These are phyloP conservation scores for Phytophthora hybrid DNA, from an alignment of 352 stramenopile genomes.

Conservation along the genomic window DNA sequence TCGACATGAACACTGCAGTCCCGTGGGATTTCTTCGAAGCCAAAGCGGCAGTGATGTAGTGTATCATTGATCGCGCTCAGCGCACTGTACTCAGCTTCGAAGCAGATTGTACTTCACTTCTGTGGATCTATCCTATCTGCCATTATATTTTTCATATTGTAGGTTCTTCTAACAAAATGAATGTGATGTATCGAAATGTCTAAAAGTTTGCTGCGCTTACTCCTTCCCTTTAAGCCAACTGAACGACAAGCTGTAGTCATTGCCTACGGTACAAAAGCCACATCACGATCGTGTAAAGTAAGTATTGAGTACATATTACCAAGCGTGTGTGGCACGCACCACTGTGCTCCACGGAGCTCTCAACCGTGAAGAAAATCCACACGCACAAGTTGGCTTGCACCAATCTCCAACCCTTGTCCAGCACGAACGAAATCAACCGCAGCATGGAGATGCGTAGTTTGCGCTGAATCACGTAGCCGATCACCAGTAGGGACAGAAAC, in stretches of 20 bases:
- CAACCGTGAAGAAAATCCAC: constrained; percentile 16
- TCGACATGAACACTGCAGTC: background rate
- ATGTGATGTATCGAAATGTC: background rate
- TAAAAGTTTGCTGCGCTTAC: no score
- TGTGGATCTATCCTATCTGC: background rate
- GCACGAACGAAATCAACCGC: constrained; percentile 40
- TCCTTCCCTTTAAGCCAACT: background rate
- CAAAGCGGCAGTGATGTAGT: background rate
- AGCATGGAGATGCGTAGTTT: constrained; percentile 21
- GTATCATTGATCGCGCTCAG: background rate
- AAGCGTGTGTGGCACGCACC: background rate
- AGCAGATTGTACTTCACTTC: background rate
- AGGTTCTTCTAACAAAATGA: background rate
- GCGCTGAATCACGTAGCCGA: no score
- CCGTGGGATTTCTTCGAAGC: background rate
- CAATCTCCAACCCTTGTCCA: constrained; percentile 33
- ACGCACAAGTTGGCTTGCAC: constrained; percentile 29
- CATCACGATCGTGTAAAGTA: no score
- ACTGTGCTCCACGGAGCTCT: background rate
- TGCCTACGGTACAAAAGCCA: background rate
- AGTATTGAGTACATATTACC: no score
- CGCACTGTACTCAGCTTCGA: background rate
- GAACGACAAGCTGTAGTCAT: background rate
- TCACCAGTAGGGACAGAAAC: no score
- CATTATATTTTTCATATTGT: background rate